phyloP scores from a whole-genome alignment of 495 filamentous ascomycete species.

The Neurospora sp. region DNA sequence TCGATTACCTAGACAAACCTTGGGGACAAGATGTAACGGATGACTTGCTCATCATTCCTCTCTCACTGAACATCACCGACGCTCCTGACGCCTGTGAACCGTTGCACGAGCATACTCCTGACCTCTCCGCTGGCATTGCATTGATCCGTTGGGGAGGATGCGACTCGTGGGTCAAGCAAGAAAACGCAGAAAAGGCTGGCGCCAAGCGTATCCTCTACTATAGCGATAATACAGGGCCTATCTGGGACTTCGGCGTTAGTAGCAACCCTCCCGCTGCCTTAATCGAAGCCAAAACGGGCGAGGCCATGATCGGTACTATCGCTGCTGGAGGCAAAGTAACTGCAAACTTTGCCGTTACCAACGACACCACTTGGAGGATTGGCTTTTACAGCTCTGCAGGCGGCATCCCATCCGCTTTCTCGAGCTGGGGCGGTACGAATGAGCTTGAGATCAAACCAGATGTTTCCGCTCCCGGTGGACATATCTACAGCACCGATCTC shows the following conservation, averaged over 20 bases:
- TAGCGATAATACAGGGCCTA: conserved; percentile 5
- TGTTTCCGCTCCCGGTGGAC: conserved; percentile 34
- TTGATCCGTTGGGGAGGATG: conserved; percentile 27
- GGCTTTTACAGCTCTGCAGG: conserved; percentile 17
- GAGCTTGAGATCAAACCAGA: conserved; percentile 36
- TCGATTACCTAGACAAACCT: background rate
- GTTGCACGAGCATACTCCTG: conserved; percentile 17
- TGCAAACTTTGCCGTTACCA: conserved; percentile 16
- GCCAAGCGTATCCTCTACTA: conserved; percentile 22
- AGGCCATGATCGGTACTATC: conserved; percentile 18
- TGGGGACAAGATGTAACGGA: conserved; percentile 4
- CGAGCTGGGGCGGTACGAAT: conserved; percentile 36
- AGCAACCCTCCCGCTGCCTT: conserved; percentile 5
- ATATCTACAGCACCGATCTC: conserved; percentile 37
- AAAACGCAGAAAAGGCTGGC: conserved; percentile 16
- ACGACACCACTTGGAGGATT: conserved; percentile 14
- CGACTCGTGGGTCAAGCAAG: conserved; percentile 11
- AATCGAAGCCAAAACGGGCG: conserved; percentile 12
- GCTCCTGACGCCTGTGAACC: conserved; percentile 14
- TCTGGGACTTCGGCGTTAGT: background rate
- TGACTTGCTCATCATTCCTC: conserved; percentile 12
- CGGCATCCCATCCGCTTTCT: conserved; percentile 26
- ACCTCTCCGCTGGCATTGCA: conserved; percentile 28
- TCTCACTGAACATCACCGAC: conserved; percentile 12
- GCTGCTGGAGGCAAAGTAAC: conserved; percentile 18